phyloP scores from a whole-genome alignment of 2,329 filamentous ascomycete species.

The Mycogone perniciosa region DNA sequence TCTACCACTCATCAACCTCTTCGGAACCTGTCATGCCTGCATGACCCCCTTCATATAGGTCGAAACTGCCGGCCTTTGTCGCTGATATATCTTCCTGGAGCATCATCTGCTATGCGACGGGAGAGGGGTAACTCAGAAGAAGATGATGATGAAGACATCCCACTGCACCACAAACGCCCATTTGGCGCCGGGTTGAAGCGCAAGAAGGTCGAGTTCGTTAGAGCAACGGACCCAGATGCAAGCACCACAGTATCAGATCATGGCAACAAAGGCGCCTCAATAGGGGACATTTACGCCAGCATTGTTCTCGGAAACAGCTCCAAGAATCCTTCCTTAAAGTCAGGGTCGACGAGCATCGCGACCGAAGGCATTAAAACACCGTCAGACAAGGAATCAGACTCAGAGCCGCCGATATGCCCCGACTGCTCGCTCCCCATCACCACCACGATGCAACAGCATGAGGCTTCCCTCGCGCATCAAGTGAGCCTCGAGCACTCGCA shows the following conservation, averaged over 20 bases:
- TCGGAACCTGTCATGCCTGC: neutral
- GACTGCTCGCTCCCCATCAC: conserved; percentile 32
- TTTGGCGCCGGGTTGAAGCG: conserved; percentile 53
- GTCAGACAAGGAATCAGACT: neutral
- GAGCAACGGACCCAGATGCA: conserved; percentile 37
- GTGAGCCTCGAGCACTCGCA: conserved; percentile 62
- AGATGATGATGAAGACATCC: conserved; percentile 37
- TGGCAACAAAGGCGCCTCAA: conserved; percentile 22
- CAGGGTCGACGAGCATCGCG: conserved; percentile 15
- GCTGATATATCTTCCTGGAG: neutral
- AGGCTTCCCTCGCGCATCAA: conserved; percentile 63
- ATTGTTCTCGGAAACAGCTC: conserved; percentile 51
- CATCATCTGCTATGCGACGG: conserved; percentile 20
- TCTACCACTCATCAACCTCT: neutral
- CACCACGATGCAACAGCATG: conserved; percentile 38
- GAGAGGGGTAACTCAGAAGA: conserved; percentile 20
- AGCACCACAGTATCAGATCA: conserved; percentile 21
- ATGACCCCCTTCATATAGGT: neutral
- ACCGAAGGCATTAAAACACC: neutral
- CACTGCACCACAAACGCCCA: conserved; percentile 46
- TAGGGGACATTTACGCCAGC: conserved; percentile 58
- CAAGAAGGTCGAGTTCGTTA: conserved; percentile 51
- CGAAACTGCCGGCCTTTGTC: neutral
- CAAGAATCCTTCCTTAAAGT: conserved; percentile 8
- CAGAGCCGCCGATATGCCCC: conserved; percentile 22